A percentile compares a stretch with the other conserved stretches of the same genome.
phyloP scores from a whole-genome alignment of 140 eudicot genomes.

The Oenanthe javanica region DNA sequence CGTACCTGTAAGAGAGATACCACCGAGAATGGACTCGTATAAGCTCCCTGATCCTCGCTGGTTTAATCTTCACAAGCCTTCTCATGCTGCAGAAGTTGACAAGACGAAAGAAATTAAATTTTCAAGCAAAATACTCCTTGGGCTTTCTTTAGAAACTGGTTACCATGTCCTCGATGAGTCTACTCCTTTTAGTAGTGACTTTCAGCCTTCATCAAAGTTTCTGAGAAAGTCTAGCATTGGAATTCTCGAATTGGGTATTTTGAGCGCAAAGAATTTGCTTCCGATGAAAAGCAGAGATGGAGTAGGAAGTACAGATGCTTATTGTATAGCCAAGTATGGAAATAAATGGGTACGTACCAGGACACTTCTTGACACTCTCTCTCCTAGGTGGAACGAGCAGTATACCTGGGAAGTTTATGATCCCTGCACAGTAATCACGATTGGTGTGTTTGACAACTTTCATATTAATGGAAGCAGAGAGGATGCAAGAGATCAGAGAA shows the following conservation, averaged over 20 bases:
- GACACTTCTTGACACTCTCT: slow-evolving; percentile 74
- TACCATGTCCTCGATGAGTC: slow-evolving; percentile 95
- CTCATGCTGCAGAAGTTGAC: slow-evolving; percentile 48
- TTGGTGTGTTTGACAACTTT: slow-evolving; percentile 88
- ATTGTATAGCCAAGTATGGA: slow-evolving; percentile 93
- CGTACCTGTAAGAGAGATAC: slow-evolving; percentile 56
- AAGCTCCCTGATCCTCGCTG: slow-evolving; percentile 68
- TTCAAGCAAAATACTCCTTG: slow-evolving; percentile 76
- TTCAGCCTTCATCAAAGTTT: slow-evolving; percentile 77
- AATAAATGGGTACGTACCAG: slow-evolving; percentile 96
- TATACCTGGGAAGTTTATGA: slow-evolving; percentile 96
- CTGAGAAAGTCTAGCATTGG: slow-evolving; percentile 70
- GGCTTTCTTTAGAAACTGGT: slow-evolving; percentile 66
- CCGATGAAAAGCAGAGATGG: slow-evolving; percentile 81
- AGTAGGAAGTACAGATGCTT: slow-evolving; percentile 55
- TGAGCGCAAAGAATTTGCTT: slow-evolving; percentile 68
- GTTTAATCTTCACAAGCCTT: slow-evolving; percentile 57
- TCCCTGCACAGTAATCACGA: slow-evolving; percentile 84
- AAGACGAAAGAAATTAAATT: slow-evolving; percentile 69
- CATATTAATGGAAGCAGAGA: slow-evolving; percentile 58
- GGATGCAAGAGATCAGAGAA: slow-evolving; percentile 64
- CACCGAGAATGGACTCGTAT: slow-evolving; percentile 35
- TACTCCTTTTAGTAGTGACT: slow-evolving; percentile 87
- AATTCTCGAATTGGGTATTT: slow-evolving; percentile 72
- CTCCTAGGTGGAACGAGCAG: slow-evolving; percentile 97